Evolutionary conservation across 768 basidiomycete species (phyloP), one percentile per base, ranked within the genome.

Genomic region (Lactarius deliciosus): DNA sequence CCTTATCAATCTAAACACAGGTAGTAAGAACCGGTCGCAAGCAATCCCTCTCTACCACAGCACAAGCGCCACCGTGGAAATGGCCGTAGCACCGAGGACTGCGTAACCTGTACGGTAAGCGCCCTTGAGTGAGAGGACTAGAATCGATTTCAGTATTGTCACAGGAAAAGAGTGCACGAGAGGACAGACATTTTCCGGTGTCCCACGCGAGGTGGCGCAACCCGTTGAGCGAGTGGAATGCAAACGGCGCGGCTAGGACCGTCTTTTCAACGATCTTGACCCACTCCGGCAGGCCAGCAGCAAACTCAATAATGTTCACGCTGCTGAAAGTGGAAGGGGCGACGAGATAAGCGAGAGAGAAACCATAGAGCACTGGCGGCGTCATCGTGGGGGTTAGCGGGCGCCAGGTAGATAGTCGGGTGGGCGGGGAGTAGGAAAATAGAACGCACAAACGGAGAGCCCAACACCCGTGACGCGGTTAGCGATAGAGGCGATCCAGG

Each of bases 171-270:
- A 57, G 25, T 15, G 7, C 62, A 57, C 30, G 61, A 67, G 32
- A 65, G 10, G 34, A 86, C 95, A 71, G 73, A 98, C 96, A 89
- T 81, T 89, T 90, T 65, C 88, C 87, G 75, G 84, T 77, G 78
- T 98, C 96, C 96, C 96, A 98, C 40, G 78, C 76, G 72, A 98
- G 79, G 81, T 98, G 96, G 50, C 96, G 85, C 67, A 98, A 68
- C 4, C 96, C 96, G 77, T 98, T 98, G 77, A 87, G 82, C 9
- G 86, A 84, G 79, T 98, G 96, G 85, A 89, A 98, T 18, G 92
- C 85, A 76, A 97, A 96, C 1, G 96, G 93, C 4, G 85, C 82
- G 15, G 94, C 94, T 55, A 98, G 84, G 68, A 93, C 72, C 32
- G 85, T 78, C 78, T 97, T 98, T 60, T 84, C 87, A 11, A 84